Percentiles rank a stretch among this genome's conserved stretches.
Conservation (phyloP, 768 basidiomycete species). For the Tulasnella calospora region DNA sequence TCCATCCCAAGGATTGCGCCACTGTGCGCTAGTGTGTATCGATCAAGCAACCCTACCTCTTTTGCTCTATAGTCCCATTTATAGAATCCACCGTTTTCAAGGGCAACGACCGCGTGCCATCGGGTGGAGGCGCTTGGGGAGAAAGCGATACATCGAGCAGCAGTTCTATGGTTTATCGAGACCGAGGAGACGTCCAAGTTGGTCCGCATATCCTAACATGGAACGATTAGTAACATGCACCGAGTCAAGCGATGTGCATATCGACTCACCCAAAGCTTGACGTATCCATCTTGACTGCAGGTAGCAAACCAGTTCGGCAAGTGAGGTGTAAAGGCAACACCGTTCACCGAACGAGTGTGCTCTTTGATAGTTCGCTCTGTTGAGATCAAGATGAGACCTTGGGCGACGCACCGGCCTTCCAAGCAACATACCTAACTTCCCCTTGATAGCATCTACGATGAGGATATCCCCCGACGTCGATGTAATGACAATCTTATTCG, state of each 20-base stretch:
- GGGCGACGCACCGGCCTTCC: not conserved
- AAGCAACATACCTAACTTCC: conserved; percentile 9
- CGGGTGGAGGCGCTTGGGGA: conserved; percentile 17
- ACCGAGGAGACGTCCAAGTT: conserved; percentile 13
- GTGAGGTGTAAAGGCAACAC: conserved; percentile 18
- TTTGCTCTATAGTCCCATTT: conserved; percentile 74
- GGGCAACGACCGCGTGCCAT: conserved; percentile 23
- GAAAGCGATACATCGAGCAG: conserved; percentile 18
- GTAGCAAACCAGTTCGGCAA: conserved; percentile 23
- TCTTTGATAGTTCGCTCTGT: conserved; percentile 25
- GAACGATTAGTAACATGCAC: not conserved
- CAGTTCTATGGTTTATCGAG: conserved; percentile 15
- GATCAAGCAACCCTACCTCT: conserved; percentile 65
- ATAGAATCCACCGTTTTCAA: conserved; percentile 22
- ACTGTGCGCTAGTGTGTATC: conserved; percentile 66
- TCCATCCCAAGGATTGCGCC: conserved; percentile 68
- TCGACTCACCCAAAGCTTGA: conserved; percentile 26
- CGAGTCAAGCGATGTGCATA: not conserved
- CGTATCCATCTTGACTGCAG: conserved; percentile 28
- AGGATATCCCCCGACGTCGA: conserved; percentile 26
- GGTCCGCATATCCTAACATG: conserved; percentile 21
- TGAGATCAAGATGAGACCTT: conserved; percentile 5
- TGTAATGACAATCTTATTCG: conserved; percentile 26
- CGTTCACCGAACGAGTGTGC: conserved; percentile 27
- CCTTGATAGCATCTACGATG: conserved; percentile 21